phyloP scores from a whole-genome alignment of 805 yeast species.

The Ogataea wickerhamii region DNA sequence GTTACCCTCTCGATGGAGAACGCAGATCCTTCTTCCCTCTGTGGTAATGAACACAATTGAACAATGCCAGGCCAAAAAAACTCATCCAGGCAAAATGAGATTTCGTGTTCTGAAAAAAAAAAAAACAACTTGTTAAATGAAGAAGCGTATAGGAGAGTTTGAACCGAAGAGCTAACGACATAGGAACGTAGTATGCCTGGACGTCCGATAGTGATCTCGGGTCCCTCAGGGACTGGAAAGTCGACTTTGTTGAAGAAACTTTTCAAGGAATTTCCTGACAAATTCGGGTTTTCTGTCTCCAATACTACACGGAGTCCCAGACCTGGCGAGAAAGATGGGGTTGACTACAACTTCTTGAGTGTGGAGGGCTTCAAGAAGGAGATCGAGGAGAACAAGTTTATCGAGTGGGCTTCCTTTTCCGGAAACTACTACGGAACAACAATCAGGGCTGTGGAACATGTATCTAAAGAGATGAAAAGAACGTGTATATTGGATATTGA shows the following conservation, averaged over 20 bases:
- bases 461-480: conserved; percentile 54
- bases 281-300: conserved; percentile 91
- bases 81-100: no score
- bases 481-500: conserved; percentile 94
- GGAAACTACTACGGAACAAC: conserved; percentile 98
- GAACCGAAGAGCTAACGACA: no score
- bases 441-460: conserved; percentile 77
- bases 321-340: conserved; percentile 84
- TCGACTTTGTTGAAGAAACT: conserved; percentile 87
- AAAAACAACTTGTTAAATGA: no score
- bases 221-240: conserved; percentile 97
- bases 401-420: conserved; percentile 97
- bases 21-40: no score
- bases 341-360: conserved; percentile 82
- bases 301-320: conserved; percentile 91
- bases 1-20: no score
- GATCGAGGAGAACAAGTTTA: conserved; percentile 72
- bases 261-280: conserved; percentile 84
- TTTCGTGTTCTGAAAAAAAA: no score
- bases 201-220: conserved; percentile 92
- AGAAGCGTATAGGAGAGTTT: no score
- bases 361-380: conserved; percentile 76
- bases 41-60: no score
- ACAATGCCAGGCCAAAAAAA: no score
- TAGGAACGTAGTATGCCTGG: conserved; percentile 29